Evolutionary conservation across 768 basidiomycete genomes (phyloP).

Genomic region (Nidularia pulvinata): DNA sequence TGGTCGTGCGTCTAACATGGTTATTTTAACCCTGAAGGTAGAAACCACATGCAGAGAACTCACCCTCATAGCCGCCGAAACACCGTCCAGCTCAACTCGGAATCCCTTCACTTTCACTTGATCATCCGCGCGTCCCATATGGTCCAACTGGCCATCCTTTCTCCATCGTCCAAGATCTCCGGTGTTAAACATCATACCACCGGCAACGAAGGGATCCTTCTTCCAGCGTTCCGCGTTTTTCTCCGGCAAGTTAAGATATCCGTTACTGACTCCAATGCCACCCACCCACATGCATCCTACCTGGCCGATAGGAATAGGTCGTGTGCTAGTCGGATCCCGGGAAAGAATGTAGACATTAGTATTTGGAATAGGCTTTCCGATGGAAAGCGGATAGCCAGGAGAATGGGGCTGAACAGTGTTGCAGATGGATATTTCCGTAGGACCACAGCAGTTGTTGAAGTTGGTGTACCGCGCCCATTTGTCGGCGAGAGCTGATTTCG

Average conservation of each 20-base stretch:
- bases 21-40: no score
- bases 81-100: conserved; percentile 49
- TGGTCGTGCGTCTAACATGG: conserved; percentile 23
- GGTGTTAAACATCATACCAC: conserved; percentile 46
- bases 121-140: conserved; percentile 35
- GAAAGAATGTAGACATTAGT: conserved; percentile 35
- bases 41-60: no score
- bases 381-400: conserved; percentile 34
- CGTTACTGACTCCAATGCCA: conserved; percentile 25
- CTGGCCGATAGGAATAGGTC: conserved; percentile 10
- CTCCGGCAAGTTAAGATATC: conserved; percentile 24
- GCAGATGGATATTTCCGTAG: conserved; percentile 55
- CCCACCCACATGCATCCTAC: conserved; percentile 44
- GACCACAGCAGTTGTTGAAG: conserved; percentile 54
- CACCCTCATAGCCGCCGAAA: conserved; percentile 40
- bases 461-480: conserved; percentile 37
- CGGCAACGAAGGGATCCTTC: conserved; percentile 38
- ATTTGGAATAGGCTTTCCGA: conserved; percentile 52
- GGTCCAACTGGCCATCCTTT: conserved; percentile 24
- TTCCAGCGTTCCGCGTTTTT: conserved; percentile 34
- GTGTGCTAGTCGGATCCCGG: conserved; percentile 4
- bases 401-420: conserved; percentile 49
- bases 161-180: conserved; percentile 32
- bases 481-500: conserved; percentile 29
- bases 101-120: conserved; percentile 54